Conservation (phyloP, 805 yeast species). For the Yamadazyma nakazawae region DNA sequence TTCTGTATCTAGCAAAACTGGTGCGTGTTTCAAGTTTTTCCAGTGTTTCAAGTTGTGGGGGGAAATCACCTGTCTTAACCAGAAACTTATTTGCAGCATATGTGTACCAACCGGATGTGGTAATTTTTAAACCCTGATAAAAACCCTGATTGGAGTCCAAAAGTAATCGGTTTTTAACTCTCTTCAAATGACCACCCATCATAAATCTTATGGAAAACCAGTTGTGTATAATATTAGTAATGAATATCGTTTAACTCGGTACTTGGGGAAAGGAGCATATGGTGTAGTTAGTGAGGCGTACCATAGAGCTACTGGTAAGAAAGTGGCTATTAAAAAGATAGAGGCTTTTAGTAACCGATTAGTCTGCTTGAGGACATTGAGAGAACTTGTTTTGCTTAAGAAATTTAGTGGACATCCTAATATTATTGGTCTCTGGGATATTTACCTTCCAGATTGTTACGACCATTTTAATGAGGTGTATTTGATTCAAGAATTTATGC, state of each 20-base stretch:
- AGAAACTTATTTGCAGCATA: constrained; percentile 3
- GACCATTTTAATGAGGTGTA: constrained; percentile 70
- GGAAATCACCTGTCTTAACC: no score
- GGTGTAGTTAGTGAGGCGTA: constrained; percentile 73
- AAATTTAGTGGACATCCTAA: constrained; percentile 68
- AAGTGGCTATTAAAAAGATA: constrained; percentile 76
- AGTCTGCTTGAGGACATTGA: constrained; percentile 64
- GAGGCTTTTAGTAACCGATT: constrained; percentile 65
- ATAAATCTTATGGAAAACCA: neutral
- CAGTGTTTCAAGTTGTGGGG: constrained; percentile 1
- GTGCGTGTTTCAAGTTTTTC: constrained; percentile 5
- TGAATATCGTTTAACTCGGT: constrained; percentile 55
- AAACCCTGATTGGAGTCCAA: neutral
- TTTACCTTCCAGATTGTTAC: constrained; percentile 58
- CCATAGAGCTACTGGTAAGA: constrained; percentile 55
- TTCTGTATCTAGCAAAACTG: neutral
- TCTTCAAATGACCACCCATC: neutral
- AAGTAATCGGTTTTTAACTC: neutral
- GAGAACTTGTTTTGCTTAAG: constrained; percentile 65
- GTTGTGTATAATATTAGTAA: constrained; percentile 57
- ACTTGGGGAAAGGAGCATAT: constrained; percentile 80
- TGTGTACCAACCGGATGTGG: constrained; percentile 5
- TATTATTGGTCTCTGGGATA: constrained; percentile 62
- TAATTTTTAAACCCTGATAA: constrained; percentile 1
- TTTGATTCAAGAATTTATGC: constrained; percentile 75